Evolutionary conservation across 2,329 filamentous ascomycete genomes (phyloP), one percentile per base, ranked within the genome.

Genomic region (Orbilia oligospora): DNA sequence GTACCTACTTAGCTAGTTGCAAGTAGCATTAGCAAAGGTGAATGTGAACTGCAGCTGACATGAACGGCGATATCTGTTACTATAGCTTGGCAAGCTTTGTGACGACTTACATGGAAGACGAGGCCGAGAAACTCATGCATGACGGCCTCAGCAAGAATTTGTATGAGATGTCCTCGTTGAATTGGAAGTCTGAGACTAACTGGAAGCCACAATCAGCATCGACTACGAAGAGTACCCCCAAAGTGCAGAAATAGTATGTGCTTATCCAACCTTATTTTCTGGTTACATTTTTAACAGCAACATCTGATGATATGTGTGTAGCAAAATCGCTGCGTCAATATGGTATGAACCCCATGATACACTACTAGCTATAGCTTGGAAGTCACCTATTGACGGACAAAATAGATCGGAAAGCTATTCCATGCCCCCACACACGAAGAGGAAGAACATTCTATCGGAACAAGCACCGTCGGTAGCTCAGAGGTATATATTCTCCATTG

Each of bases 81-180:
- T 81, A 82, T 80, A 96, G 93, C 85, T 86, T 98, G 82, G 94
- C 95, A 33, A 94, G 91, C 44, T 98, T 98, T 83, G 94, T 97
- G 81, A 97, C 94, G 0, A 97, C 95, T 0, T 97, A 97, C 87
- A 97, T 97, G 92, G 94, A 97, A 86, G 93, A 97, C 55, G 95
- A 97, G 85, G 94, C 92, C 20, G 94, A 97, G 86, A 94, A 97
- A 85, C 92, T 97, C 85, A 98, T 98, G 95, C 87, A 91, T 81
- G 93, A 97, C 81, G 90, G 92, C 67, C 93, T 97, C 84, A 90
- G 92, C 84, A 97, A 97, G 86, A 98, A 98, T 88, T 97, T 97
- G 75, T 51, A 51, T 14, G 48, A 4, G 5, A 24, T n/a, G n/a
- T n/a, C n/a, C n/a, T n/a, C 14, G 41, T 46, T n/a, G n/a, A n/a